A percentile compares a stretch with the other conserved stretches of the same genome.
phyloP scores from a whole-genome alignment of 2,329 filamentous ascomycete species.

The Fusarium stilboides region DNA sequence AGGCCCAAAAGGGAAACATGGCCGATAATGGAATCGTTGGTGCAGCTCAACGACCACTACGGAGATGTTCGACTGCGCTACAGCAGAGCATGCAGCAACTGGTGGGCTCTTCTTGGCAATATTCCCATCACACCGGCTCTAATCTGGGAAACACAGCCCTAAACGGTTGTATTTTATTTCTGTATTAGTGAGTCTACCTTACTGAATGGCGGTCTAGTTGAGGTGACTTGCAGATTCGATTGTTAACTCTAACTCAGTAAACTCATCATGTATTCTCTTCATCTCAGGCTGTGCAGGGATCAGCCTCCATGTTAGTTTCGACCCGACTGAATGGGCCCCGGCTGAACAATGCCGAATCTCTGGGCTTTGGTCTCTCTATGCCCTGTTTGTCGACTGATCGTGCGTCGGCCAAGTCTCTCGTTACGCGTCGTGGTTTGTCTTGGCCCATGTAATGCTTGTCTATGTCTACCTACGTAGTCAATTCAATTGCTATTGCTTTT shows the following conservation, averaged over 20 bases:
- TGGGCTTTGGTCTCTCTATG: conserved; percentile 5
- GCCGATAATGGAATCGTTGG: conserved; percentile 34
- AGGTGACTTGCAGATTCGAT: background rate
- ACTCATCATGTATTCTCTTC: background rate
- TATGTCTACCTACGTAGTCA: background rate
- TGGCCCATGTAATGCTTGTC: conserved; percentile 35
- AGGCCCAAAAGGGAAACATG: conserved; percentile 38
- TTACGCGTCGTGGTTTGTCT: conserved; percentile 22
- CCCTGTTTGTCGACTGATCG: conserved; percentile 16
- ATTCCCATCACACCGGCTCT: conserved; percentile 25
- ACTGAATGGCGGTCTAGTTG: background rate
- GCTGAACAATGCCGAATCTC: conserved; percentile 31
- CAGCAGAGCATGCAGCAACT: conserved; percentile 29
- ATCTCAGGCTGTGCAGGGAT: conserved; percentile 37
- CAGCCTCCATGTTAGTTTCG: conserved; percentile 18
- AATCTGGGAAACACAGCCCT: conserved; percentile 38
- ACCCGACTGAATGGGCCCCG: conserved; percentile 34
- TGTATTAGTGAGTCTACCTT: background rate
- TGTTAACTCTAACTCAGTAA: too few relatives aligned
- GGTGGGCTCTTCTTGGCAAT: conserved; percentile 25
- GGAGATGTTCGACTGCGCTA: conserved; percentile 39
- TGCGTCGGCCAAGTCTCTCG: conserved; percentile 22
- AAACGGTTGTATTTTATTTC: conserved; percentile 8
- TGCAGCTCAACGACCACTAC: conserved; percentile 40
- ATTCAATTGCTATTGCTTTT: too few relatives aligned